Evolutionary conservation across 495 filamentous ascomycete species (phyloP), one percentile per base, ranked within the genome.

Genomic region (Emericellopsis terricola): DNA sequence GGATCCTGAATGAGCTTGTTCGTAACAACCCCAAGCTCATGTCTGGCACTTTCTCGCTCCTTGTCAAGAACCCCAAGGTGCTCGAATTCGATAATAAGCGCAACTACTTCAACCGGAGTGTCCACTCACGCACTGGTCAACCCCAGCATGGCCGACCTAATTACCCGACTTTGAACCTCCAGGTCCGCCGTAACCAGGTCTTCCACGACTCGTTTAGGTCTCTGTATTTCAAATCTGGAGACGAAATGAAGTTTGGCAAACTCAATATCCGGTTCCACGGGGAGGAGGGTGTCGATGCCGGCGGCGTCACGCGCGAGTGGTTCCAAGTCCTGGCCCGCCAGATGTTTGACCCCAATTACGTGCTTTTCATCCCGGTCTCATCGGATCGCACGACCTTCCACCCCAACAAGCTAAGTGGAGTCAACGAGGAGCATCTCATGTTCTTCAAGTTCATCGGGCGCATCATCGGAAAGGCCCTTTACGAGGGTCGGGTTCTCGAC

Each of bases 401-500:
- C 57, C 89, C 89, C 14, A 96, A 94, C 53, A 81, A 76, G 44
- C 62, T 87, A 39, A 94, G 86, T 57, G 74, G 71, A 27, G 71
- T 99, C 69, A 99, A 99, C 49, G 72, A 77, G 8, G 86, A 99
- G 56, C 89, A 99, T 64, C 56, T 94, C 38, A 74, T 79, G 66
- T 99, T 94, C 73, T 99, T 99, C 76, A 94, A 92, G 49, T 99
- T 99, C 62, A 96, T 96, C 45, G 89, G 89, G 16, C 81, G 89
- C 19, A 86, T 99, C 48, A 96, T 99, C 49, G 89, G 89, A 49
- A 99, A 99, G 58, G 91, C 89, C 20, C 69, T 99, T 31, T 99
- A 94, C 55, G 91, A 99, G 56, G 79, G 80, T 19, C 83, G 89
- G 35, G 78, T 94, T 33, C 72, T 99, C 6, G 89, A 99, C 55